Evolutionary conservation across 495 filamentous ascomycete genomes (phyloP), one percentile per base, ranked within the genome.

Genomic region (Xylaria palmicola): DNA sequence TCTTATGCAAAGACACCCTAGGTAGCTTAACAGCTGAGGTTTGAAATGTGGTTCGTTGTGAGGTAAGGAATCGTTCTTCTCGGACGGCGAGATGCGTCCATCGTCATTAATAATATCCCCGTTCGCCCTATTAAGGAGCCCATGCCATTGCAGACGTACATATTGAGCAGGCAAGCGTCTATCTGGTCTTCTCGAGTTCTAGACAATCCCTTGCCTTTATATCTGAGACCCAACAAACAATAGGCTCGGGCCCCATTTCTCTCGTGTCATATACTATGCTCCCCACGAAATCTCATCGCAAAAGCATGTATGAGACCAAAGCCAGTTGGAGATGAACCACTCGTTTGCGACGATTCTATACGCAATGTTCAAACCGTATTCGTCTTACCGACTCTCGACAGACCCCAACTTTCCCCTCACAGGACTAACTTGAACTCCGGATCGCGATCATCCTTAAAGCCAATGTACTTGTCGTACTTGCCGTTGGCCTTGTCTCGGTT

Each of bases 381-480:
- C n/a, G n/a, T 40, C 17, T 15, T 13, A 15, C 30, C 37, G 13
- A 27, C 17, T 27, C 37, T 27, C 26, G 12, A 40, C 19, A 39
- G 10, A 3, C 27, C 34, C 12, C 12, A 20, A 37, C 41, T 29
- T 10, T 43, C 10, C 26, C 43, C 17, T 17, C 72, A 89, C 49
- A 89, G 65, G 32, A 90, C 75, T 74, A 88, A 76, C 65, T 75
- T 83, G 63, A 90, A 90, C 3, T 75, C 72, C 0, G 87, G 87
- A 57, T 90, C 84, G 41, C 87, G 79, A 60, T 90, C 87, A 65
- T 90, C 87, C 2, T 82, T 83, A 55, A 71, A 85, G 3, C 83
- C 85, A 26, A 70, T 72, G 61, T 79, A 89, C 56, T 79, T 65
- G 29, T 81, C 81, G 62, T 88, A 87, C 57, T 88, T 88, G 15